A percentile compares a stretch with the other conserved stretches of the same genome.
Conservation (phyloP, 768 basidiomycete species). For the Suillus americanus region DNA sequence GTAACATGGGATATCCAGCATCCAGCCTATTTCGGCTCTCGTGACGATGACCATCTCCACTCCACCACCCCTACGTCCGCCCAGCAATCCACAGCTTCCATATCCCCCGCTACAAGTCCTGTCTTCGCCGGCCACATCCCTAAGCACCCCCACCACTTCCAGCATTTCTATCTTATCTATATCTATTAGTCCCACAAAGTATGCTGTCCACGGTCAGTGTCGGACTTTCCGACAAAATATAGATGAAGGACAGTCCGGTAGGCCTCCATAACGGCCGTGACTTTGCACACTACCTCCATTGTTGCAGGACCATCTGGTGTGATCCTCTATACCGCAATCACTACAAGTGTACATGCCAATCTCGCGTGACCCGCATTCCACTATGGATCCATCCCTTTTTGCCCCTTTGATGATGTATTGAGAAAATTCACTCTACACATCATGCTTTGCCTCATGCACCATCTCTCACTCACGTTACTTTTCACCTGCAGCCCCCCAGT, state of each 20-base stretch:
- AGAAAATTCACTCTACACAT: neutral
- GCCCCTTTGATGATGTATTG: slow-evolving; percentile 28
- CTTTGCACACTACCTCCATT: neutral
- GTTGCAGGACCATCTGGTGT: neutral
- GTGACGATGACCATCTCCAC: slow-evolving; percentile 14
- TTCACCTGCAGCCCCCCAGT: slow-evolving; percentile 9
- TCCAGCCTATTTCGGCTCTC: neutral
- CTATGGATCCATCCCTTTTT: slow-evolving; percentile 17
- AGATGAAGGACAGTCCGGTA: neutral
- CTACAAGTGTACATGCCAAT: slow-evolving; percentile 48
- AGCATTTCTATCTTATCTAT: slow-evolving; percentile 3
- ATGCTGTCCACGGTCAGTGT: neutral
- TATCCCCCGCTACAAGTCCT: neutral
- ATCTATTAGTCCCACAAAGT: neutral
- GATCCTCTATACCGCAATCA: slow-evolving; percentile 4
- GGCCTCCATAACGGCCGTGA: neutral
- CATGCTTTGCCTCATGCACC: slow-evolving; percentile 26
- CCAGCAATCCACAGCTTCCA: neutral
- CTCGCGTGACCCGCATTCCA: slow-evolving; percentile 37
- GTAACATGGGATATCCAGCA: neutral
- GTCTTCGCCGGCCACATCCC: neutral
- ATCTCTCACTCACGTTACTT: slow-evolving; percentile 29
- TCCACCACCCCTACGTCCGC: slow-evolving; percentile 12
- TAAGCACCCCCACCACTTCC: slow-evolving; percentile 2
- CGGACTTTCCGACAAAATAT: neutral